Base-by-base conservation (phyloP, 495 filamentous ascomycete species). In the Penicillium argentinense region DNA sequence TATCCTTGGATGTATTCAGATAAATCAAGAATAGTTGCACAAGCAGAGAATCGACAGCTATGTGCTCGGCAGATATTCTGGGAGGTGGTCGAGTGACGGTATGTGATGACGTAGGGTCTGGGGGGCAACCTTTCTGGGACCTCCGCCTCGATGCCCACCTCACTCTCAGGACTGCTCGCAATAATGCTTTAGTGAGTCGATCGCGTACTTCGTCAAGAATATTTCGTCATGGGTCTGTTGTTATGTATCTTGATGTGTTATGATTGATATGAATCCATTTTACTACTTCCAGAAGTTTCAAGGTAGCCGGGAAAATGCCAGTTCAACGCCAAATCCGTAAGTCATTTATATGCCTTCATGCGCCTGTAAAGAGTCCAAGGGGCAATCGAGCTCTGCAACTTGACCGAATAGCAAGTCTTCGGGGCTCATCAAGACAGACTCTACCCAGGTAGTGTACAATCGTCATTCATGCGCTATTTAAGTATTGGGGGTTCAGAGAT, bases 391-490 rank as follows among this genome's bases (percentile, higher is more conserved):
- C 19, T 18, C 38, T 39, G 29, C 25, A 5, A 16, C 12, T 16
- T 22, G 13, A 19, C 25, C 42, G 36, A 24, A 49, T 23, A 4
- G 5, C 12, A n/a, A 42, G 22, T 42, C 13, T 36, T 36, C 21
- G 21, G 40, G 28, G 27, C 19, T 16, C 16, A 37, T 24, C 26
- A n/a, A 39, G 29, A 39, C 11, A 18, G 13, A 26, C 7, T 14
- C 18, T 8, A 9, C 32, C 37, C 46, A 23, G 34, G 42, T 53
- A 51, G 36, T 57, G 39, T 59, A 63, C 52, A 68, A 51, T 71
- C 67, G 62, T 71, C 49, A 69, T 61, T 69, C 63, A 42, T 62
- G 34, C 36, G 24, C 51, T 39, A 48, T 39, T 44, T 28, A 14
- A 32, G n/a, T 23, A 14, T 37, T 27, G 29, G 22, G 21, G 27